Conservation (phyloP, 2,329 filamentous ascomycete species). For the Phialophora macrospora region DNA sequence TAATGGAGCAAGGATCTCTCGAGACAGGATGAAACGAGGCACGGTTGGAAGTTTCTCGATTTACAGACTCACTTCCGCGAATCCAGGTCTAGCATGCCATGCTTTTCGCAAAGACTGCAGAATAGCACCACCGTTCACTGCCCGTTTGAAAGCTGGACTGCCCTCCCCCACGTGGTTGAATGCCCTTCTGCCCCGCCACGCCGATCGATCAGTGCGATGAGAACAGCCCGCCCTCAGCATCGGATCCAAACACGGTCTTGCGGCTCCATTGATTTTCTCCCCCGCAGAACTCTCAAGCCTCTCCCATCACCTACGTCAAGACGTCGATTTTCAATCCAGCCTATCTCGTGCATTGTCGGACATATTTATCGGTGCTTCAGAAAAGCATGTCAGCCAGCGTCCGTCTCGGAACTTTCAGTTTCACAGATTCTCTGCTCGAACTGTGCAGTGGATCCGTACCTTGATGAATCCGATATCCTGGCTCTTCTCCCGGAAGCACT, state of each 20-base stretch:
- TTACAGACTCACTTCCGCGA: background rate
- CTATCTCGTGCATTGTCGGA: background rate
- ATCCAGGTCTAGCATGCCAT: background rate
- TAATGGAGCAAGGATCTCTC: background rate
- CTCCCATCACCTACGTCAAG: conserved; percentile 2
- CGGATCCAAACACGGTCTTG: background rate
- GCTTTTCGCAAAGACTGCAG: background rate
- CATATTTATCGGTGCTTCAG: conserved; percentile 29
- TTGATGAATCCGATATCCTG: conserved; percentile 71
- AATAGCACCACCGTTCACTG: background rate
- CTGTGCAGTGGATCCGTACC: conserved; percentile 50
- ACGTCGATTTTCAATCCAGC: background rate
- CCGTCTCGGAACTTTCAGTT: background rate
- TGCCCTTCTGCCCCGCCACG: background rate
- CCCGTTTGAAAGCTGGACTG: background rate
- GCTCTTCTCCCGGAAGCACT: conserved; percentile 73
- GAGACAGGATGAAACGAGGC: background rate
- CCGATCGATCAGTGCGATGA: background rate
- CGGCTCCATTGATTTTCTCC: background rate
- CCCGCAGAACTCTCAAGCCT: background rate
- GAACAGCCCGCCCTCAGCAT: background rate
- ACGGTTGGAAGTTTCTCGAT: background rate
- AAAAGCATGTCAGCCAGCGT: background rate
- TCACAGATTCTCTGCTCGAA: background rate
- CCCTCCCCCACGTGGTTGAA: background rate